Evolutionary conservation across 805 yeast genomes (phyloP).

Genomic region (Debaryomyces castellii): DNA sequence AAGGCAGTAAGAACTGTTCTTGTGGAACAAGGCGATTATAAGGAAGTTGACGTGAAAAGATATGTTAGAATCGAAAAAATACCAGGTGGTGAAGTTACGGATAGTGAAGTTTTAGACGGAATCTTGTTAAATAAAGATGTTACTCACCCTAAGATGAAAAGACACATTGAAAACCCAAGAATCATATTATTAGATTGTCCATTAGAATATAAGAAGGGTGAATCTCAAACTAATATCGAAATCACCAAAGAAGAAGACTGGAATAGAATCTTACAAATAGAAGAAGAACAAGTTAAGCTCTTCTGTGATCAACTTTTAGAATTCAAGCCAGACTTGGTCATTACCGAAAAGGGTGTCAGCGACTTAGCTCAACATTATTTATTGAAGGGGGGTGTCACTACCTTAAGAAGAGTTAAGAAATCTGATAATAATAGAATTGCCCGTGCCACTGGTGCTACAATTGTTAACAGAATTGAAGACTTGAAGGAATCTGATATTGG

Average conservation of each 20-base stretch:
- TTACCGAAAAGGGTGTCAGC: conserved; percentile 97
- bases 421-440: conserved; percentile 96
- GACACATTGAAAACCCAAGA: conserved; percentile 85
- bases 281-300: conserved; percentile 91
- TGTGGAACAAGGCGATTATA: conserved; percentile 56
- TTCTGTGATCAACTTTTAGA: conserved; percentile 83
- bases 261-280: conserved; percentile 92
- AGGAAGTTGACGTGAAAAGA: conserved; percentile 90
- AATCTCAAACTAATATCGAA: conserved; percentile 96
- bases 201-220: conserved; percentile 97
- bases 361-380: conserved; percentile 97
- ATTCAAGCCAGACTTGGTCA: conserved; percentile 88
- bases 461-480: conserved; percentile 94
- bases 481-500: conserved; percentile 90
- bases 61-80: conserved; percentile 92
- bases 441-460: conserved; percentile 96
- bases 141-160: conserved; percentile 97
- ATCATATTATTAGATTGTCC: conserved; percentile 92
- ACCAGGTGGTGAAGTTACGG: conserved; percentile 97
- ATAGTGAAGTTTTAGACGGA: conserved; percentile 85
- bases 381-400: conserved; percentile 89
- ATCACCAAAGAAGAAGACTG: conserved; percentile 95
- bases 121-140: conserved; percentile 93
- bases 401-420: conserved; percentile 90
- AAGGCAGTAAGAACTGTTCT: conserved; percentile 84